Conservation (phyloP, 495 filamentous ascomycete species). For the Talaromyces trachyspermus region DNA sequence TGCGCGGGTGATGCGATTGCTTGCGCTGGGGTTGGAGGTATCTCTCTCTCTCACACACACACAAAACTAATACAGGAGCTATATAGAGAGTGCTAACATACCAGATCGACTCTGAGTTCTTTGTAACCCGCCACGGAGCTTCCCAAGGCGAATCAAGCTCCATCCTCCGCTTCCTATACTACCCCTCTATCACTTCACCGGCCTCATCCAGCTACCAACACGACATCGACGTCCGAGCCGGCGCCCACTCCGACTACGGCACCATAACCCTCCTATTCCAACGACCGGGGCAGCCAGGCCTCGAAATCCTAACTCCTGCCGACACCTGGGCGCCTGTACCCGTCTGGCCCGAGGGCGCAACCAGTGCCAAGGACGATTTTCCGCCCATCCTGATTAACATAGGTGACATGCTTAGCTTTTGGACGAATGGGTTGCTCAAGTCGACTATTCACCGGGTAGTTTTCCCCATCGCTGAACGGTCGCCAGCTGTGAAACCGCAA, state of each 20-base stretch:
- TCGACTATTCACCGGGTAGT: conserved; percentile 87
- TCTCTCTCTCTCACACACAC: not conserved
- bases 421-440: conserved; percentile 79
- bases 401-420: conserved; percentile 82
- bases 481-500: conserved; percentile 29
- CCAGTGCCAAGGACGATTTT: conserved; percentile 14
- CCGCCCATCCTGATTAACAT: conserved; percentile 90
- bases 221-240: conserved; percentile 51
- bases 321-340: conserved; percentile 39
- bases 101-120: conserved; percentile 55
- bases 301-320: conserved; percentile 68
- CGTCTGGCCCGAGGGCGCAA: conserved; percentile 24
- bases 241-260: conserved; percentile 63
- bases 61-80: not conserved
- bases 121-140: conserved; percentile 62
- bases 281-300: conserved; percentile 69
- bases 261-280: conserved; percentile 70
- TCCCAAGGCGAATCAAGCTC: conserved; percentile 55
- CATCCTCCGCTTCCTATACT: conserved; percentile 77
- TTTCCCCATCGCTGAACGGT: conserved; percentile 48
- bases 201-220: conserved; percentile 37
- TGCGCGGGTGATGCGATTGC: conserved; percentile 60
- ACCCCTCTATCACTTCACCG: conserved; percentile 50
- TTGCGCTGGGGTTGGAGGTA: conserved; percentile 68
- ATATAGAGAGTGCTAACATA: not conserved